Conservation (phyloP, 2,329 filamentous ascomycete genomes). For the Xylariaceae sp. region DNA sequence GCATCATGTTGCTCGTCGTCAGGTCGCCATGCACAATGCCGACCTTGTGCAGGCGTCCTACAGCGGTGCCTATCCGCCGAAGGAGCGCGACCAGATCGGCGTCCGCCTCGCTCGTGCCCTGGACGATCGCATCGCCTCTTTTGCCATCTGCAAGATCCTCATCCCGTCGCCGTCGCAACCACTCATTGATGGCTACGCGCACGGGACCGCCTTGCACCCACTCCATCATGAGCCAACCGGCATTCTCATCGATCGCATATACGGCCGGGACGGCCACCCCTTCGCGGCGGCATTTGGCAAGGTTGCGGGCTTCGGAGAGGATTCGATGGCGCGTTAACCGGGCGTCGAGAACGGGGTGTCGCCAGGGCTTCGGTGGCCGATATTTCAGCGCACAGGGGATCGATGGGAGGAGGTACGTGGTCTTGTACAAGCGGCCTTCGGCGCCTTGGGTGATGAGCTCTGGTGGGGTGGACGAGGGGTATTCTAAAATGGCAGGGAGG, state of each 20-base stretch:
- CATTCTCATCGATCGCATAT: constrained; percentile 58
- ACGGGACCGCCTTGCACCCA: constrained; percentile 75
- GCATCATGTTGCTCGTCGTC: constrained; percentile 96
- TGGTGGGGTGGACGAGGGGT: constrained; percentile 55
- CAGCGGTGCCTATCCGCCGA: constrained; percentile 61
- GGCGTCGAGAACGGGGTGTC: constrained; percentile 82
- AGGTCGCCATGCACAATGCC: constrained; percentile 92
- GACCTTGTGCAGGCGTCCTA: constrained; percentile 73
- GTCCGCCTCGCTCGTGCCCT: constrained; percentile 38
- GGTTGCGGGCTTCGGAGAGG: constrained; percentile 79
- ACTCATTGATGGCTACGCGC: constrained; percentile 62
- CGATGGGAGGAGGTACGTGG: constrained; percentile 65
- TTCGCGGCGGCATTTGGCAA: constrained; percentile 72
- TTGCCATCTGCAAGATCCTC: constrained; percentile 24
- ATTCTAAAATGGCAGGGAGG: constrained; percentile 60
- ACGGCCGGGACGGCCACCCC: constrained; percentile 79
- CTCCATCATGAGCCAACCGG: constrained; percentile 76
- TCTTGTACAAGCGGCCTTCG: constrained; percentile 89
- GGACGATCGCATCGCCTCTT: constrained; percentile 24
- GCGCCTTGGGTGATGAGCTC: constrained; percentile 84
- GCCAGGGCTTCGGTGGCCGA: constrained; percentile 84
- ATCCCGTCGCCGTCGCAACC: constrained; percentile 49
- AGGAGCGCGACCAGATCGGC: constrained; percentile 56
- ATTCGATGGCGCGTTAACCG: constrained; percentile 83
- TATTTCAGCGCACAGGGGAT: constrained; percentile 80